Base-by-base conservation (phyloP, 2,329 filamentous ascomycete genomes). In the Pyrenophora tritici-repentis region DNA sequence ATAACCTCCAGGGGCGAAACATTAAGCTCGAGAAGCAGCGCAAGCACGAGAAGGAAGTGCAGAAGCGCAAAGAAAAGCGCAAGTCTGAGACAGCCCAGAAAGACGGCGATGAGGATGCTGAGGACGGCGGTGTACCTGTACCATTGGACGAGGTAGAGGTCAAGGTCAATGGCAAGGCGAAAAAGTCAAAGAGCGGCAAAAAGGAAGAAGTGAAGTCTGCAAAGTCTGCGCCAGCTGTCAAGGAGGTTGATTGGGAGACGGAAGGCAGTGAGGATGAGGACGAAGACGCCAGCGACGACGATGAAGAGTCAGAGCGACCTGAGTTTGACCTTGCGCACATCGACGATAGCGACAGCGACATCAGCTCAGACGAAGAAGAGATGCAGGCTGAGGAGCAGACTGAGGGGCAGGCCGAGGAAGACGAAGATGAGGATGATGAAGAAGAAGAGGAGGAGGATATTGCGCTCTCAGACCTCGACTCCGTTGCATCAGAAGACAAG, bases 401-500 rank as follows among this genome's bases (percentile, higher is more conserved):
- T 57, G 49, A 65, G 32, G 59, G 67, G 7, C 55, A 56, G n/a
- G 62, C 66, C n/a, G 67, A 78, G 31, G 73, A 61, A 16, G 60
- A 64, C 24, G 72, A 61, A 40, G 65, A 63, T 6, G 63, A 55
- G n/a, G 66, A 66, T 13, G 66, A 66, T 3, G 67, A 71, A 12
- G 66, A 67, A 0, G 79, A 81, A 0, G 62, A 85, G 0, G 83
- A 64, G 2, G 83, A 85, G 0, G 91, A 95, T 59, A 91, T 97
- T 37, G 88, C 92, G 3, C 84, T 96, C 58, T 96, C 91, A 26
- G 92, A 97, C 65, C 86, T 94, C 43, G 88, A 90, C 65, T 89
- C 90, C 44, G 72, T 88, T 35, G 81, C 89, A 46, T 90, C 89
- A 16, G 89, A 90, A 58, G 91, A 95, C 66, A 88, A 85, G 65